A percentile compares a stretch with the other conserved stretches of the same genome.
phyloP scores from a whole-genome alignment of 306 rosid genomes.

The Pachyrhizus erosus region DNA sequence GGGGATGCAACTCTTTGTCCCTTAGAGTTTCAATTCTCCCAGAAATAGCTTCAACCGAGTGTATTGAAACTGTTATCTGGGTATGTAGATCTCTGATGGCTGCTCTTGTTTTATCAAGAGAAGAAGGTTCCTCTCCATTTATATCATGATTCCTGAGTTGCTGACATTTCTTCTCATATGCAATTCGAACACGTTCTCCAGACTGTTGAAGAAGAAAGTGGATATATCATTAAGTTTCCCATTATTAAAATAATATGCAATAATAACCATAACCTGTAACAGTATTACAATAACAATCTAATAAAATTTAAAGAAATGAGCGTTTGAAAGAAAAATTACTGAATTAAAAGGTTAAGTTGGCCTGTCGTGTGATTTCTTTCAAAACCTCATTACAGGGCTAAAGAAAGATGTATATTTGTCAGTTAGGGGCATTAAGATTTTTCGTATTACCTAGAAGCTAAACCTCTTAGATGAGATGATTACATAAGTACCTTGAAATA shows the following conservation, averaged over 20 bases:
- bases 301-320: conserved; percentile 10
- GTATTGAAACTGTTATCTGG: conserved; percentile 90
- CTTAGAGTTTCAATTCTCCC: conserved; percentile 81
- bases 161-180: conserved; percentile 80
- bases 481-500: neutral
- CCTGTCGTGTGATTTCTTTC: neutral
- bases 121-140: conserved; percentile 74
- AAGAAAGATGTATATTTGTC: conserved; percentile 9
- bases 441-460: conserved; percentile 27
- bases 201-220: conserved; percentile 63
- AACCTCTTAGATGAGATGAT: conserved; percentile 13
- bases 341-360: conserved; percentile 5
- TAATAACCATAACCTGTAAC: conserved; percentile 32
- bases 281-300: conserved; percentile 19
- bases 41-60: conserved; percentile 84
- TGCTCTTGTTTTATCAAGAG: conserved; percentile 74
- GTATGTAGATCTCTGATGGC: conserved; percentile 81
- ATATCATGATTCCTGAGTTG: conserved; percentile 76
- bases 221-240: conserved; percentile 40
- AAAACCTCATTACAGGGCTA: neutral
- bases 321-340: conserved; percentile 14
- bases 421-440: conserved; percentile 23
- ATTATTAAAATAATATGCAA: conserved; percentile 34
- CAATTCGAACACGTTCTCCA: conserved; percentile 80
- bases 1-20: conserved; percentile 94